Percentiles rank a stretch among this genome's conserved stretches.
phyloP scores from a whole-genome alignment of 2,329 filamentous ascomycete species.

The Cercospora sojina region DNA sequence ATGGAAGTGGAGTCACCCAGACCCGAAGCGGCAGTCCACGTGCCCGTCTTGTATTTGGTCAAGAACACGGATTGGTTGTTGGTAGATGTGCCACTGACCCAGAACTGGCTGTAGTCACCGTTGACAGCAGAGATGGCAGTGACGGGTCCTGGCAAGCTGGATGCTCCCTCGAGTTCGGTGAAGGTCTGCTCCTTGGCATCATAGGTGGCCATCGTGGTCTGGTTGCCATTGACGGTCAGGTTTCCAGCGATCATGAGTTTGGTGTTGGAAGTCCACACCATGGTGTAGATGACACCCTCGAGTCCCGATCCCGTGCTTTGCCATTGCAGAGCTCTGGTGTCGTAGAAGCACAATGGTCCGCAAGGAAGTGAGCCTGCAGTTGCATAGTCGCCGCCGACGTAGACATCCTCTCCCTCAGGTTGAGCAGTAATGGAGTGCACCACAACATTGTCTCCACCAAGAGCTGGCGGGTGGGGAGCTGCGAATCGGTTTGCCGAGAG shows the following conservation, averaged over 20 bases:
- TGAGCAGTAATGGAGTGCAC: conserved; percentile 76
- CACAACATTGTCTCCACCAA: conserved; percentile 67
- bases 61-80: conserved; percentile 70
- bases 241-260: conserved; percentile 76
- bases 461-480: conserved; percentile 68
- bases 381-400: conserved; percentile 82
- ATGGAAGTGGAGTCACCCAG: conserved; percentile 68
- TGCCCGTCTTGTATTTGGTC: conserved; percentile 71
- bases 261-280: conserved; percentile 74
- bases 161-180: conserved; percentile 60
- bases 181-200: conserved; percentile 67
- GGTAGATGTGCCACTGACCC: conserved; percentile 67
- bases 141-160: conserved; percentile 74
- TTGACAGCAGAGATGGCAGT: conserved; percentile 73
- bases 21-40: conserved; percentile 66
- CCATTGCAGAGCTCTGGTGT: conserved; percentile 71
- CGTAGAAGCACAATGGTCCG: conserved; percentile 77
- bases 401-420: conserved; percentile 71
- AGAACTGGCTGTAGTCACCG: conserved; percentile 69
- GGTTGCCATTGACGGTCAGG: conserved; percentile 65
- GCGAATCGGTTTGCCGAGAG: conserved; percentile 62
- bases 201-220: conserved; percentile 69
- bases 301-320: conserved; percentile 72
- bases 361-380: conserved; percentile 80
- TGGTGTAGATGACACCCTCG: conserved; percentile 65